phyloP scores from a whole-genome alignment of 805 yeast species.

The Ogataea allantospora region DNA sequence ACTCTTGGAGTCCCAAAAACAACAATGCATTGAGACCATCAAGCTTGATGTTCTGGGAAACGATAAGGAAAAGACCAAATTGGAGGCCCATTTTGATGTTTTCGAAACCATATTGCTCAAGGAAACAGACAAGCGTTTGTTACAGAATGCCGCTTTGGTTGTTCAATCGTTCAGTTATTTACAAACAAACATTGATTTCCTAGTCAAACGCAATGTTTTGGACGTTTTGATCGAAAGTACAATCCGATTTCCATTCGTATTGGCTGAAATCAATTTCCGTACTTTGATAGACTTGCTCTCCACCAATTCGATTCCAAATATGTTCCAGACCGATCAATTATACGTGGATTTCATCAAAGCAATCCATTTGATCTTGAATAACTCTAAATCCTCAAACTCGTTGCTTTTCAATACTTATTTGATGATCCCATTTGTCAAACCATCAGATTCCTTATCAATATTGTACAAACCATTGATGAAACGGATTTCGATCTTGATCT shows the following conservation, averaged over 20 bases:
- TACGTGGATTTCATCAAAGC: slow-evolving; percentile 15
- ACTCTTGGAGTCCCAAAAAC: slow-evolving; percentile 12
- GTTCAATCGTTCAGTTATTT: slow-evolving; percentile 30
- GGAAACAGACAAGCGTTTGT: slow-evolving; percentile 16
- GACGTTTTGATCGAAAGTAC: slow-evolving; percentile 22
- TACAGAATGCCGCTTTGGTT: slow-evolving; percentile 25
- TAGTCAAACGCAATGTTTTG: slow-evolving; percentile 17
- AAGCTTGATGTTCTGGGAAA: slow-evolving; percentile 29
- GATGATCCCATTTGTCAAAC: slow-evolving; percentile 27
- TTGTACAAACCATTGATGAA: slow-evolving; percentile 25
- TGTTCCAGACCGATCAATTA: slow-evolving; percentile 1
- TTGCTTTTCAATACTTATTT: slow-evolving; percentile 25
- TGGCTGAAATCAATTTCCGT: slow-evolving; percentile 28
- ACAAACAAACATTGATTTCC: slow-evolving; percentile 21
- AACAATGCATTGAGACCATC: slow-evolving; percentile 11
- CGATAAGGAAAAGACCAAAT: slow-evolving; percentile 27
- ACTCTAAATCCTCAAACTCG: slow-evolving; percentile 7
- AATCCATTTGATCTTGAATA: slow-evolving; percentile 15
- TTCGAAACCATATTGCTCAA: slow-evolving; percentile 14
- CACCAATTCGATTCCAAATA: slow-evolving; percentile 18
- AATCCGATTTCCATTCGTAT: slow-evolving; percentile 14
- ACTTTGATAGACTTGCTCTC: slow-evolving; percentile 28
- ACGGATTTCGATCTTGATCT: slow-evolving; percentile 19
- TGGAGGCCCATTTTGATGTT: slow-evolving; percentile 15
- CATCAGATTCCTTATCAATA: slow-evolving; percentile 8